Evolutionary conservation across 1,284 basidiomycete species (phyloP), one percentile per base, ranked within the genome.

Genomic region (Apiotrichum domesticum): DNA sequence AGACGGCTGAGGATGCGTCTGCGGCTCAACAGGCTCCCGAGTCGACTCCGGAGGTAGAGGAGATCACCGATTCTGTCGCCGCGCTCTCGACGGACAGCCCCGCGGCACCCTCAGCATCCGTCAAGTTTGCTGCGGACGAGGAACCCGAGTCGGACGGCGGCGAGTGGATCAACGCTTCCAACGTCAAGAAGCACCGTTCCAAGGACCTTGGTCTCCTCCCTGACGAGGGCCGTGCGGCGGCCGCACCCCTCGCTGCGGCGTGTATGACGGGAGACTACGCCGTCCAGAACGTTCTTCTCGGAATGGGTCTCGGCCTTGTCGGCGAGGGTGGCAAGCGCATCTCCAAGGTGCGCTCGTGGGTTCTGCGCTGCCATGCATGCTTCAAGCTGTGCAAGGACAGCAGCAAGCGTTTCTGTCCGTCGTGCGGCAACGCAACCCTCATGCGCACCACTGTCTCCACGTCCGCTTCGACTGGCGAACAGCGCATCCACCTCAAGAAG

Each of bases 261-360:
- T 94, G 92, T 72, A 92, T 98, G 89, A 98, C 96, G 2, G 90
- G 90, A 41, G 96, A 99, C 82, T 98, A 93, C 76, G 96, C 96
- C 13, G 96, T 99, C 84, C 96, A 99, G 78, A 99, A 99, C 71
- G 92, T 98, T 11, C 77, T 97, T 58, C 78, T 99, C 53, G 94
- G 97, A 73, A 96, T 98, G 89, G 89, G 90, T 0, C 78, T 99
- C 55, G 87, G 86, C 61, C 80, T 98, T 34, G 86, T 98, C n/a
- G 87, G 92, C 13, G 83, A 88, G 15, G 91, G 94, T 65, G 96
- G 96, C 7, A 90, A 87, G 78, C 83, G 85, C 65, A 95, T 99
- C 61, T 83, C 87, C 63, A 87, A 85, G 65, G 87, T 98, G 35
- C 93, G 95, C 78, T 97, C 86, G 61, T 98, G 92, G 90, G 91